Base-by-base conservation (phyloP, 305 asterid genomes). In the Solanum hybrid region DNA sequence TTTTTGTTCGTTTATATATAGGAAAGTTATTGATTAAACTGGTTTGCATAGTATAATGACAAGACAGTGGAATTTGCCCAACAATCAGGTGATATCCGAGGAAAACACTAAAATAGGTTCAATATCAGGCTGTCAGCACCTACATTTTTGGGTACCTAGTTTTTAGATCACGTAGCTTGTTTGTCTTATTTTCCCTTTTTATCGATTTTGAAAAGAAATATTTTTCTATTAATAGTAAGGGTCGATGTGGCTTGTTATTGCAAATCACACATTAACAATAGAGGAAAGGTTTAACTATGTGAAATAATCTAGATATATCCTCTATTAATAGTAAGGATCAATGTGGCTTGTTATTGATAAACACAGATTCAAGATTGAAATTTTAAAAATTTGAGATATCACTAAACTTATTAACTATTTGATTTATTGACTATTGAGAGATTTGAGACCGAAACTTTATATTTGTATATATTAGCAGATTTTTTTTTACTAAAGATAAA, bases 161-260 rank as follows among this genome's bases (percentile, higher is more conserved):
- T 24, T 70, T 0, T 68, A 10, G 27, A 0, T 22, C 8, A 2
- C 3, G 3, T 10, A 9, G 0, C 4, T 65, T 22, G 0, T 68
- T 68, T n/a, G 7, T 10, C 29, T n/a, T 2, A 68, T 68, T 68
- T 68, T 2, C 1, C 1, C 0, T 68, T 68, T 68, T n/a, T 65
- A 65, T 65, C 76, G 0, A n/a, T 24, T 65, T 65, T n/a, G 7
- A 68, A 68, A 68, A 10, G 14, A 61, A 61, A 61, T 20, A 1
- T 22, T 61, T 61, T 61, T 61, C 26, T 61, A 61, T 61, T 7
- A 61, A 61, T 61, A 61, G 24, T 20, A 20, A 20, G 10, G 24
- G 4, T 20, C 0, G 24, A 61, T 61, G 10, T 61, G 72, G 11
- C 72, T 6, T 61, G 11, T 61, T 27, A 12, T 12, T 6, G 9